These are phyloP conservation scores for Coemansia asiatica DNA, from an alignment of 192 early-diverging fungal species.

Conservation along the genomic window DNA sequence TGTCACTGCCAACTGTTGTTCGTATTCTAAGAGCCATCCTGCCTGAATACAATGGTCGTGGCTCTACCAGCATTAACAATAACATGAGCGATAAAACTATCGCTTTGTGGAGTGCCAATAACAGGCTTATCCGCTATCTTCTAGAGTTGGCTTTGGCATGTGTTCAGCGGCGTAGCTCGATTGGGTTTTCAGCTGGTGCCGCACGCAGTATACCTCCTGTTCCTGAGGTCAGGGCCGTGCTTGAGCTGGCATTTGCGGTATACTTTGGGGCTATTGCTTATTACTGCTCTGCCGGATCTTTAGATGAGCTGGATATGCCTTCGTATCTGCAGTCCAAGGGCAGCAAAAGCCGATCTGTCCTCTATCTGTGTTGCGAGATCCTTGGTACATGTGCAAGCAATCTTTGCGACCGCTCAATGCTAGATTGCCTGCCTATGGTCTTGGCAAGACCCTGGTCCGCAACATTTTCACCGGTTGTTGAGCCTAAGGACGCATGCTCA, in stretches of 20 bases:
- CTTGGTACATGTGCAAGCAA: conserved; percentile 20
- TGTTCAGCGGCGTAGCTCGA: conserved; percentile 1
- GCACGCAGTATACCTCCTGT: background rate
- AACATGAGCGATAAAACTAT: too few relatives aligned
- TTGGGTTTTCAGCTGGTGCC: background rate
- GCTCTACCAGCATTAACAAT: background rate
- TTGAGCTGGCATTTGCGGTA: conserved; percentile 28
- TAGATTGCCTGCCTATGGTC: conserved; percentile 14
- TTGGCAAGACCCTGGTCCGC: conserved; percentile 11
- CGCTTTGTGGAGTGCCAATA: conserved; percentile 23
- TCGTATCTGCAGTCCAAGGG: conserved; percentile 12
- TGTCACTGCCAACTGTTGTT: conserved; percentile 14
- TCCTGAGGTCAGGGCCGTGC: background rate
- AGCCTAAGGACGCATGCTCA: background rate
- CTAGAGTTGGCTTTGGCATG: conserved; percentile 28
- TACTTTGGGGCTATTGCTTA: conserved; percentile 20
- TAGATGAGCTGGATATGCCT: conserved; percentile 9
- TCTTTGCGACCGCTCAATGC: conserved; percentile 1
- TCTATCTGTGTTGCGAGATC: conserved; percentile 25
- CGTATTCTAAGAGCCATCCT: conserved; percentile 20
- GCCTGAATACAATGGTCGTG: conserved; percentile 7
- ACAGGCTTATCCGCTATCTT: conserved; percentile 27
- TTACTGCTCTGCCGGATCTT: background rate
- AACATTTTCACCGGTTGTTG: background rate
- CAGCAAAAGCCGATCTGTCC: conserved; percentile 17